These are phyloP conservation scores for Suhomyces xylopsoci DNA, from an alignment of 805 yeast species.

Conservation along the genomic window DNA sequence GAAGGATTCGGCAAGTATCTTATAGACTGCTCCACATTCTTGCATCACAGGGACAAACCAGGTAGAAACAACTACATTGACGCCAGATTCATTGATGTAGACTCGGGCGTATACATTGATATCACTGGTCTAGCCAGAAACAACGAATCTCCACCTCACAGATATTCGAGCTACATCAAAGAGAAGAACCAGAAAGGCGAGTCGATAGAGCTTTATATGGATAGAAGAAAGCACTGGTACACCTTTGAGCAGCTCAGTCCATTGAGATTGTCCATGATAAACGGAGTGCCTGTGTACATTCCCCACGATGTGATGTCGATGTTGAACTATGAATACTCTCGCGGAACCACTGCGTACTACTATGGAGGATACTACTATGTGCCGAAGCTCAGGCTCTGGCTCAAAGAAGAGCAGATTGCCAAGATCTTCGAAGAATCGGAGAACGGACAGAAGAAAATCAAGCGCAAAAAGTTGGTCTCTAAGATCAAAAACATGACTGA, in stretches of 20 bases:
- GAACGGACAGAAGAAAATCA: constrained; percentile 4
- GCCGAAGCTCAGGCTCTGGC: constrained; percentile 10
- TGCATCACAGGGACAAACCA: constrained; percentile 30
- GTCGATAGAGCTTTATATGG: constrained; percentile 26
- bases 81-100: constrained; percentile 15
- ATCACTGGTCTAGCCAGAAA: constrained; percentile 12
- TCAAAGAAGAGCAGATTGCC: constrained; percentile 8
- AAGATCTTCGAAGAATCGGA: constrained; percentile 8
- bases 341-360: constrained; percentile 5
- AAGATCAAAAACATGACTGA: constrained; percentile 6
- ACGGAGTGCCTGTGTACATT: constrained; percentile 11
- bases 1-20: constrained; percentile 23
- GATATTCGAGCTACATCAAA: constrained; percentile 16
- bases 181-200: constrained; percentile 16
- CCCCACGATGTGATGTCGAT: constrained; percentile 10
- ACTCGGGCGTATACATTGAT: constrained; percentile 14
- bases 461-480: constrained; percentile 10
- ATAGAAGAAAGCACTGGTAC: constrained; percentile 32
- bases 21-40: constrained; percentile 29
- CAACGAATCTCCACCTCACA: constrained; percentile 16
- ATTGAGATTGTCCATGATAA: constrained; percentile 6
- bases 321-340: constrained; percentile 10
- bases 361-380: constrained; percentile 9
- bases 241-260: constrained; percentile 18
- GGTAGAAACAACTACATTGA: constrained; percentile 17